These are phyloP conservation scores for Hypoxylon sp. DNA, from an alignment of 2,329 filamentous ascomycete genomes.

Conservation along the genomic window DNA sequence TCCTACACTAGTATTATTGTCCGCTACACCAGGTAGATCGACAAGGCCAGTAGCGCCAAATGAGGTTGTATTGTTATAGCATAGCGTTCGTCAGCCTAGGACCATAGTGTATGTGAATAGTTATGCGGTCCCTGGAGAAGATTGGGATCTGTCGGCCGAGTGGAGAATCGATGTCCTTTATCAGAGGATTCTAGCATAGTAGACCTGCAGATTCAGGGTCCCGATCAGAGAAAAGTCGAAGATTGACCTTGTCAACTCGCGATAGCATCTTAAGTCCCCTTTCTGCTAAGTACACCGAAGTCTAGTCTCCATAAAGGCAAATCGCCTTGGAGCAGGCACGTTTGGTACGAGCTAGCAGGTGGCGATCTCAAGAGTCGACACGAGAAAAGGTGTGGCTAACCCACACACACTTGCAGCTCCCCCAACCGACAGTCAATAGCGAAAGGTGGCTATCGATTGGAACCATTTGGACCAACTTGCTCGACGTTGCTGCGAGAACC, in stretches of 20 bases:
- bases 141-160: conserved; percentile 41
- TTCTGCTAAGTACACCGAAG: conserved; percentile 32
- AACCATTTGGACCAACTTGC: conserved; percentile 46
- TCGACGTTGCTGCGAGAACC: conserved; percentile 42
- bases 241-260: conserved; percentile 20
- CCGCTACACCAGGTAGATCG: conserved; percentile 34
- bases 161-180: conserved; percentile 31
- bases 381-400: conserved; percentile 43
- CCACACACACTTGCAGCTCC: conserved; percentile 39
- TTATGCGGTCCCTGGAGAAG: conserved; percentile 32
- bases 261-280: conserved; percentile 25
- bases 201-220: conserved; percentile 42
- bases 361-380: conserved; percentile 37
- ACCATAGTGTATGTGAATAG: conserved; percentile 17
- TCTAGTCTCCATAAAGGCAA: conserved; percentile 33
- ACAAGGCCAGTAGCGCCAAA: conserved; percentile 32
- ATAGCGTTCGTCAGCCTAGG: conserved; percentile 28
- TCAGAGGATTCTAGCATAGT: conserved; percentile 31
- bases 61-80: conserved; percentile 35
- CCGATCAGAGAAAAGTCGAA: conserved; percentile 28
- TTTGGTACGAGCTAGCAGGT: conserved; percentile 45
- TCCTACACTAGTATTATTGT: conserved; percentile 32
- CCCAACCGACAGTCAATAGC: conserved; percentile 35
- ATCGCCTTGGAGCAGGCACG: conserved; percentile 36
- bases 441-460: conserved; percentile 44